Evolutionary conservation across 805 yeast species (phyloP), one percentile per base, ranked within the genome.

Genomic region (Clavispora fructus): DNA sequence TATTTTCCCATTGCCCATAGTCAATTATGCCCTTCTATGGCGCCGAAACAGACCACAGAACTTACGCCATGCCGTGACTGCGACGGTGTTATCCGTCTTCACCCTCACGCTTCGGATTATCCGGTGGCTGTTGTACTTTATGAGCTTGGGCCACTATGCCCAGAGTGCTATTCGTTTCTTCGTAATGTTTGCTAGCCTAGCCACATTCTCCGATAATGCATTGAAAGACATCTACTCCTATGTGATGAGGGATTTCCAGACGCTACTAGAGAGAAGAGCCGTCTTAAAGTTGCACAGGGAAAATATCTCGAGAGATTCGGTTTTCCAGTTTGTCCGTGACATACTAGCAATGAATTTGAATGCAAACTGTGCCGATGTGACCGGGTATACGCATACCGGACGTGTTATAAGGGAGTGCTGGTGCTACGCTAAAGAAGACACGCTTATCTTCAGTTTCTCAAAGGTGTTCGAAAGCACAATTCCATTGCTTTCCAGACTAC

Each of bases 121-220:
- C 11, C 51, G 52, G 9, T 28, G 47, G 9, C 11, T 45, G 35
- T 13, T 45, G n/a, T 48, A 45, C 33, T 31, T 40, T 10, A 13
- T 26, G 7, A 30, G 47, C 25, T 14, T 38, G 39, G 14, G 37
- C 42, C 17, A 23, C 52, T 62, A 62, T 43, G 46, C 61, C 26
- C 60, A 56, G 26, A 45, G 54, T n/a, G 41, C 60, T 9, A 35
- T 59, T 27, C 46, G 46, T 41, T 37, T 52, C 19, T 48, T 67
- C 17, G 53, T 61, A 37, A 47, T 56, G 31, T 61, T 57, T 39
- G 62, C 66, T 25, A 61, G 64, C 44, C 49, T 60, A 37, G 54
- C 60, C 14, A 64, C 71, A 2, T 67, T 57, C 43, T 58, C 68
- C n/a, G 51, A 53, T 16, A 62, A 59, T 39, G 61, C 60, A 39